Base-by-base conservation (phyloP, 2,329 filamentous ascomycete species). In the Talaromyces islandicus region DNA sequence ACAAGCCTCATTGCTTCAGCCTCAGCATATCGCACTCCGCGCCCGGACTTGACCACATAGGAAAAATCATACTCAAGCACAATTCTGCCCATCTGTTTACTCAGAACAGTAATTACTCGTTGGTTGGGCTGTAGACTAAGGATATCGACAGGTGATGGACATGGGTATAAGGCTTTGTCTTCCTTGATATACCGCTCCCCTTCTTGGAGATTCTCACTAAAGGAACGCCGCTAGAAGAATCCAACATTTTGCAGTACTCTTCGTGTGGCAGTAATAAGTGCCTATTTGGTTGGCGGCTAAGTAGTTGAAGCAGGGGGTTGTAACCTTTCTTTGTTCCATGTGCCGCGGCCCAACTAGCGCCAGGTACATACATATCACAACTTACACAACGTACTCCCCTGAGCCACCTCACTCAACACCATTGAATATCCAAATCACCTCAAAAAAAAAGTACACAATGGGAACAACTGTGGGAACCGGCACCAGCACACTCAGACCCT, bases 401-500 rank as follows among this genome's bases (percentile, higher is more conserved):
- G 12, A 38, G n/a, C 35, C 17, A n/a, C 17, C 14, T 38, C 35
- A 38, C 14, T 38, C 17, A 38, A 6, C 35, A 38, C 35, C 5
- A 38, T 17, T 7, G 0, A 38, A 38, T n/a, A 38, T n/a, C 17
- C 35, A 38, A 38, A 38, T 14, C 32, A 38, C 7, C 14, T 5
- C 14, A 14, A n/a, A 46, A 21, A 46, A 21, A 3, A 12, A 21
- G 43, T 38, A 38, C 9, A 46, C 43, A 46, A 52, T 52, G 48
- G 48, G 24, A 10, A 27, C 48, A 25, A 29, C 48, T 14, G 25
- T 30, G 30, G 48, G 48, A 52, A 52, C 27, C 27, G n/a, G 54
- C 11, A 68, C 68, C 65, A 50, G 38, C 10, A 57, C 58, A 50
- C 59, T 66, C 11, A 64, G 68, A 29, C 73, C 77, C 5, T 85